Base-by-base conservation (phyloP, 2,329 filamentous ascomycete species). In the Alternaria tenuissima region DNA sequence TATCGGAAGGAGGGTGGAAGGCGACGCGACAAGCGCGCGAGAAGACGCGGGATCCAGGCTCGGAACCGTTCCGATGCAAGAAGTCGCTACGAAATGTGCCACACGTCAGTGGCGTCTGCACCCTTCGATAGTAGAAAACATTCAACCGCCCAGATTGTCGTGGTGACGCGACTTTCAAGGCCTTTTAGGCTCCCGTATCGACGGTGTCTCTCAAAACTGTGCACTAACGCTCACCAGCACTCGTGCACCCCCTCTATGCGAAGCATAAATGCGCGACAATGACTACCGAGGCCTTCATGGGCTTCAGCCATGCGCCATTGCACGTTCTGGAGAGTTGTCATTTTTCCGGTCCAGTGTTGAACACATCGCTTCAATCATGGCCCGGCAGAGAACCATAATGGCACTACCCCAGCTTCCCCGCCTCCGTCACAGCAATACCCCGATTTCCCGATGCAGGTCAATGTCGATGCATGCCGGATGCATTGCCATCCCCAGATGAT, bases 361-460 rank as follows among this genome's bases (percentile, higher is more conserved):
- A 18, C 11, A 16, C 36, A 20, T 43, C 42, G 49, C 30, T 18
- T 24, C 41, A 30, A 44, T 57, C 55, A 51, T 20, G 38, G n/a
- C 18, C 52, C 24, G 51, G 36, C 18, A 22, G 12, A 12, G 51
- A 22, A 39, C 11, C 26, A 14, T 16, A 34, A 44, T 28, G 42
- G 32, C 42, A 44, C 22, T 39, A 58, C 56, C 59, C 59, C 62
- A 47, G 54, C 36, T 57, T 67, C 55, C 62, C 52, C 62, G 41
- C 62, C 43, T 55, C 66, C 20, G 65, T 65, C 42, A 16, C 14
- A 56, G 41, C 43, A 36, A 55, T 69, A 30, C 9, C 57, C 68
- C 68, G 68, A 67, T 52, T 47, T 41, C 8, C 68, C 68, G 68
- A 39, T 32, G 59, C 59, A 63, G 46, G 55, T 59, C 52, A 49